These are phyloP conservation scores for Colletotrichum abscissum DNA, from an alignment of 2,329 filamentous ascomycete genomes.

Conservation along the genomic window DNA sequence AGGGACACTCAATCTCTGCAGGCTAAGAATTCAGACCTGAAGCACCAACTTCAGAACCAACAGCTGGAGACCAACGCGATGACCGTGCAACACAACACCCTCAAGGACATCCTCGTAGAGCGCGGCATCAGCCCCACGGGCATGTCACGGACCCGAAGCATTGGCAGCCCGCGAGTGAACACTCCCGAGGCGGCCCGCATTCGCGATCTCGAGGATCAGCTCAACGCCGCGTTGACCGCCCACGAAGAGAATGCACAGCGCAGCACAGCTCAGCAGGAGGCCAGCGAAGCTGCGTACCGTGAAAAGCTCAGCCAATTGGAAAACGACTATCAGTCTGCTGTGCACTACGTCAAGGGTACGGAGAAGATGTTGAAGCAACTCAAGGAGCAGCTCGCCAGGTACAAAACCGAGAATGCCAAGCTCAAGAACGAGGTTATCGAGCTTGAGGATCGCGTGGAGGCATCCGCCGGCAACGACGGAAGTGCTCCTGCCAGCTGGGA, in stretches of 20 bases:
- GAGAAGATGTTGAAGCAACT: slow-evolving; percentile 99
- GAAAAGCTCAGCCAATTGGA: slow-evolving; percentile 95
- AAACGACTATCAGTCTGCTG: slow-evolving; percentile 96
- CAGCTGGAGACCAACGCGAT: slow-evolving; percentile 96
- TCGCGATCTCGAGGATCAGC: slow-evolving; percentile 88
- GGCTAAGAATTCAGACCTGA: slow-evolving; percentile 83
- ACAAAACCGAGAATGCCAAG: slow-evolving; percentile 86
- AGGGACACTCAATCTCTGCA: slow-evolving; percentile 87
- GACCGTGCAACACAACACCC: slow-evolving; percentile 88
- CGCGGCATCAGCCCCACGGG: slow-evolving; percentile 85
- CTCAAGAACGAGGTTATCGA: slow-evolving; percentile 85
- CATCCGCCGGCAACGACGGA: slow-evolving; percentile 42
- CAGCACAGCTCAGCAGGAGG: slow-evolving; percentile 83
- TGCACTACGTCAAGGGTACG: slow-evolving; percentile 97
- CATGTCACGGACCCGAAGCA: slow-evolving; percentile 75
- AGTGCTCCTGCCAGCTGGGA: slow-evolving; percentile 75
- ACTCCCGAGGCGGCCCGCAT: slow-evolving; percentile 85
- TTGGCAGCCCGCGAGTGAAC: slow-evolving; percentile 79
- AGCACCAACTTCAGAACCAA: slow-evolving; percentile 84
- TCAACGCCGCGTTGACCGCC: slow-evolving; percentile 79
- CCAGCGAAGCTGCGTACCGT: slow-evolving; percentile 89
- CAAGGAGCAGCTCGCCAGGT: slow-evolving; percentile 94
- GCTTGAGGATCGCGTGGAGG: slow-evolving; percentile 65
- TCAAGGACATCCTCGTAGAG: slow-evolving; percentile 93
- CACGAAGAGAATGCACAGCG: slow-evolving; percentile 87